Percentiles rank a stretch among this genome's conserved stretches.
These are phyloP conservation scores for Barbarea vulgaris DNA, from an alignment of 345 rosid genomes.

Conservation along the genomic window DNA sequence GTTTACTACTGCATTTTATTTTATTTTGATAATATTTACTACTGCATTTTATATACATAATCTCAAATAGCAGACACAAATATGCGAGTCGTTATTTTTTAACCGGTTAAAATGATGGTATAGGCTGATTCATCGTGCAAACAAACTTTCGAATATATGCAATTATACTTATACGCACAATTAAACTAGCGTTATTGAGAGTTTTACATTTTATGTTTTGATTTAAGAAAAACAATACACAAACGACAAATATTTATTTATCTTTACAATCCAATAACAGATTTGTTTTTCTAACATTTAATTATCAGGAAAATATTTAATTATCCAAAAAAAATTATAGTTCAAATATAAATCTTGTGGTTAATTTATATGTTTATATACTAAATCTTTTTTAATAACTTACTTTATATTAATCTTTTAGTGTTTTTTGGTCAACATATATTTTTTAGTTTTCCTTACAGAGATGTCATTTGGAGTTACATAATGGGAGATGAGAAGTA, in stretches of 20 bases:
- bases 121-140: not conserved
- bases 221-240: not conserved
- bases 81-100: not conserved
- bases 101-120: not conserved
- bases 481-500: not conserved
- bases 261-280: not conserved
- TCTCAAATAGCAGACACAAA: not conserved
- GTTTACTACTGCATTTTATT: not conserved
- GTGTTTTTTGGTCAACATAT: too few species aligned
- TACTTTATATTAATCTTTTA: not conserved
- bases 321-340: too few species aligned
- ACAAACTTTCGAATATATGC: not conserved
- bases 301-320: too few species aligned
- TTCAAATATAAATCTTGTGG: not conserved
- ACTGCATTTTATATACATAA: not conserved
- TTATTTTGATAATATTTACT: too few species aligned
- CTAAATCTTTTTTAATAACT: not conserved
- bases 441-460: not conserved
- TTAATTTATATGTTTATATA: constrained; percentile 3
- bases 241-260: not conserved
- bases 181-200: not conserved
- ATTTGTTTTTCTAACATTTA: too few species aligned
- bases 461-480: not conserved
- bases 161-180: not conserved
- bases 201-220: not conserved